Evolutionary conservation across 805 yeast species (phyloP).

Genomic region (Ogataea zsoltii): DNA sequence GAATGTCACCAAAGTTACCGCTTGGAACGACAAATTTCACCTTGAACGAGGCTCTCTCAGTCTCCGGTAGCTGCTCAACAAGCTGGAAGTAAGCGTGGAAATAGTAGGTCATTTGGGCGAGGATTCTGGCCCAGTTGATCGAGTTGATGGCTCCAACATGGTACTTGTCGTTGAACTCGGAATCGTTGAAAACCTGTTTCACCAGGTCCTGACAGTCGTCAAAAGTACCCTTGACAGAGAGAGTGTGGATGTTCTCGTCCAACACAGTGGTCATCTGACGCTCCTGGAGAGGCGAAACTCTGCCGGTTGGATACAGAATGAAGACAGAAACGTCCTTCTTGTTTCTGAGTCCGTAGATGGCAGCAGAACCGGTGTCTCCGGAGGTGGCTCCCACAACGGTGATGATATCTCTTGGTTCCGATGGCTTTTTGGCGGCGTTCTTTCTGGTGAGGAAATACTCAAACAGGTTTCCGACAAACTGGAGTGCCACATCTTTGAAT

Average conservation of each 20-base stretch:
- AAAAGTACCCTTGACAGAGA: slow-evolving; percentile 93
- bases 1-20: slow-evolving; percentile 97
- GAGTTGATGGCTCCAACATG: slow-evolving; percentile 98
- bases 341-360: slow-evolving; percentile 95
- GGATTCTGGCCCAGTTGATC: slow-evolving; percentile 98
- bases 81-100: slow-evolving; percentile 87
- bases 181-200: slow-evolving; percentile 88
- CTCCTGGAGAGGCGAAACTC: slow-evolving; percentile 97
- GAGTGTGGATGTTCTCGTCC: slow-evolving; percentile 90
- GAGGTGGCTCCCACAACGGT: slow-evolving; percentile 99
- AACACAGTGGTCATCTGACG: slow-evolving; percentile 97
- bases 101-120: slow-evolving; percentile 97
- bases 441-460: slow-evolving; percentile 85
- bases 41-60: slow-evolving; percentile 39
- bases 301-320: slow-evolving; percentile 94
- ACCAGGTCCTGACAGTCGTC: slow-evolving; percentile 98
- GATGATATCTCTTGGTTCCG: slow-evolving; percentile 66
- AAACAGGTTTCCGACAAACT: slow-evolving; percentile 94
- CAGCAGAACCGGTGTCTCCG: slow-evolving; percentile 99
- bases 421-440: slow-evolving; percentile 51
- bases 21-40: slow-evolving; percentile 92
- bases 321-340: slow-evolving; percentile 97
- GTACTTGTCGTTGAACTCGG: slow-evolving; percentile 80
- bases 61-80: slow-evolving; percentile 36
- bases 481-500: slow-evolving; percentile 97